Conservation (phyloP, 345 rosid species). For the Gossypium anomalum region DNA sequence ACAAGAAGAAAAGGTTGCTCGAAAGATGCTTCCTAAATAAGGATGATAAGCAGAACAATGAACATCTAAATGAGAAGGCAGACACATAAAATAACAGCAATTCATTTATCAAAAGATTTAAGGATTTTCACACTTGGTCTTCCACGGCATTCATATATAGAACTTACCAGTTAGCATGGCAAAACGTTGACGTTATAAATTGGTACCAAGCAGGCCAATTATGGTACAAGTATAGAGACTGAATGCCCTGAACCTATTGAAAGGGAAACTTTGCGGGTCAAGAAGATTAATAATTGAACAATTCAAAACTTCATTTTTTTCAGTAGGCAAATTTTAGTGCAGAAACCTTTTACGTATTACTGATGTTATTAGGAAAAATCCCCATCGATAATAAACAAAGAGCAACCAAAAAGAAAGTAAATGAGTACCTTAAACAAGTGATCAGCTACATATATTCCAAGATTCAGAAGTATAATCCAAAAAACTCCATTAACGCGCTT, state of each 20-base stretch:
- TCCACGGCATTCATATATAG: background rate
- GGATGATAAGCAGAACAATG: conserved; percentile 15
- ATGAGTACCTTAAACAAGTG: conserved; percentile 69
- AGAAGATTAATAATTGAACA: background rate
- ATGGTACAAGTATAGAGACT: conserved; percentile 74
- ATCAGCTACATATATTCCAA: conserved; percentile 70
- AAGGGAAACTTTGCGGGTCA: background rate
- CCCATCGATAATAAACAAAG: background rate
- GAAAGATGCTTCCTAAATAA: conserved; percentile 86
- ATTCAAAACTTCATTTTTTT: background rate
- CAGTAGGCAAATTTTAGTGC: background rate
- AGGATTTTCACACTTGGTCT: background rate
- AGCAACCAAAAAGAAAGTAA: background rate
- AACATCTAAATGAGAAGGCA: background rate
- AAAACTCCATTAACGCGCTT: conserved; percentile 64
- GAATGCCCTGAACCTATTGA: conserved; percentile 49
- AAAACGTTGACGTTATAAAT: conserved; percentile 86
- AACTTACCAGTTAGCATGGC: conserved; percentile 91
- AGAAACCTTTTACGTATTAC: background rate
- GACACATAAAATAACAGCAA: no score
- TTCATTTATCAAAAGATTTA: background rate
- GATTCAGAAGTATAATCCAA: conserved; percentile 83
- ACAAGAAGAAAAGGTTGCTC: conserved; percentile 92
- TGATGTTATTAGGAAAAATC: background rate
- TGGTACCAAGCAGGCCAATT: conserved; percentile 81